Percentiles rank a stretch among this genome's conserved stretches.
Conservation (phyloP, 768 basidiomycete species). For the Mycena latifolia region DNA sequence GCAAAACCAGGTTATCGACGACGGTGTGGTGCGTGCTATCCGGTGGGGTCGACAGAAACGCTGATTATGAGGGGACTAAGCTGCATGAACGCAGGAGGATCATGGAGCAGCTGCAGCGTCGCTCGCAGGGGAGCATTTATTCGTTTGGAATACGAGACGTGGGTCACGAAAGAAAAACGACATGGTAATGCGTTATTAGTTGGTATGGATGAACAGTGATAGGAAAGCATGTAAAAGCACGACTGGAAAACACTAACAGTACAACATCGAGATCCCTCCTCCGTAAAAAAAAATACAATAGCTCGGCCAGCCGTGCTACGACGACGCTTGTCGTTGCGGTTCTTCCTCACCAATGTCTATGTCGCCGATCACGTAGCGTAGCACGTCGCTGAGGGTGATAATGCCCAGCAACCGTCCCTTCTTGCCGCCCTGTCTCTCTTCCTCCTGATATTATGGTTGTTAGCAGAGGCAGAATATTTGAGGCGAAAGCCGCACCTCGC, state of each 20-base stretch:
- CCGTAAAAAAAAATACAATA: conserved; percentile 28
- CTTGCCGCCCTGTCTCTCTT: conserved; percentile 83
- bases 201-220: too few species aligned
- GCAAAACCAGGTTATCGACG: conserved; percentile 44
- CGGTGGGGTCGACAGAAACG: conserved; percentile 39
- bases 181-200: conserved; percentile 32
- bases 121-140: conserved; percentile 38
- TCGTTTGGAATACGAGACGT: conserved; percentile 39
- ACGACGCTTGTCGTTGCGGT: conserved; percentile 26
- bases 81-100: conserved; percentile 45
- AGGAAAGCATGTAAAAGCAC: conserved; percentile 30
- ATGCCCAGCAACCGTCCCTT: conserved; percentile 88
- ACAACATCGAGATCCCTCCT: conserved; percentile 14
- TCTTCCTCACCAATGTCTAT: conserved; percentile 64
- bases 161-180: conserved; percentile 49
- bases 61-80: conserved; percentile 47
- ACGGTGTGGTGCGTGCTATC: conserved; percentile 46
- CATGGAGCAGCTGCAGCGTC: conserved; percentile 47
- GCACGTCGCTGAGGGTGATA: conserved; percentile 90
- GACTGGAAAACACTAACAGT: conserved; percentile 6
- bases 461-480: conserved; percentile 6
- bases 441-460: conserved; percentile 64
- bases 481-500: conserved; percentile 68
- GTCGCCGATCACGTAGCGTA: conserved; percentile 84
- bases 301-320: conserved; percentile 16